phyloP scores from a whole-genome alignment of 768 basidiomycete genomes.

The Cystofilobasidium macerans region DNA sequence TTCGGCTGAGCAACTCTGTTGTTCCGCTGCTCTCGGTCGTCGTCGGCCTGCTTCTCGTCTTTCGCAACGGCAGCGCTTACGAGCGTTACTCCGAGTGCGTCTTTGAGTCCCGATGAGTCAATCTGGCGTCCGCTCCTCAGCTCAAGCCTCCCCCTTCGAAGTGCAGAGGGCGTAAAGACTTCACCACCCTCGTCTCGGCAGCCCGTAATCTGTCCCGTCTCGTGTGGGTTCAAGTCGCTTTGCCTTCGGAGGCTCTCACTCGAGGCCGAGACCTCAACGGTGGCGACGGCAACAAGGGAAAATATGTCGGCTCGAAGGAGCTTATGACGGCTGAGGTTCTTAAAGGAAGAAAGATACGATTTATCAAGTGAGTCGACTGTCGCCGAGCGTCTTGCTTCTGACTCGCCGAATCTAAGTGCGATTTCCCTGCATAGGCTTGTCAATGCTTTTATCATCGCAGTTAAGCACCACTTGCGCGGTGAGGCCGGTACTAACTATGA shows the following conservation, averaged over 20 bases:
- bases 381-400: background rate
- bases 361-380: constrained; percentile 42
- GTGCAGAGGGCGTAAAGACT: constrained; percentile 78
- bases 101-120: background rate
- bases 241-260: constrained; percentile 40
- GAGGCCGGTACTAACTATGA: constrained; percentile 16
- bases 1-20: constrained; percentile 7
- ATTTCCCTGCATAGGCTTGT: constrained; percentile 44
- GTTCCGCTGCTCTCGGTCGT: constrained; percentile 82
- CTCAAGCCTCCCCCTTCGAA: background rate
- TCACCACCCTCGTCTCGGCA: constrained; percentile 58
- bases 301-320: background rate
- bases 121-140: background rate
- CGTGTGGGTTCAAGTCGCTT: constrained; percentile 67
- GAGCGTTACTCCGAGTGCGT: constrained; percentile 16
- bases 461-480: constrained; percentile 46
- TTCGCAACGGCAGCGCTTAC: constrained; percentile 42
- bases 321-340: constrained; percentile 34
- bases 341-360: constrained; percentile 50
- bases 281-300: constrained; percentile 46
- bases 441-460: constrained; percentile 60
- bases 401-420: too few relatives aligned
- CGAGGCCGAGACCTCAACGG: constrained; percentile 40
- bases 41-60: constrained; percentile 79
- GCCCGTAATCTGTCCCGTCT: constrained; percentile 49